Evolutionary conservation across 371 early-diverging fungal genomes (phyloP), one percentile per base, ranked within the genome.

Genomic region (Scutellospora calospora): DNA sequence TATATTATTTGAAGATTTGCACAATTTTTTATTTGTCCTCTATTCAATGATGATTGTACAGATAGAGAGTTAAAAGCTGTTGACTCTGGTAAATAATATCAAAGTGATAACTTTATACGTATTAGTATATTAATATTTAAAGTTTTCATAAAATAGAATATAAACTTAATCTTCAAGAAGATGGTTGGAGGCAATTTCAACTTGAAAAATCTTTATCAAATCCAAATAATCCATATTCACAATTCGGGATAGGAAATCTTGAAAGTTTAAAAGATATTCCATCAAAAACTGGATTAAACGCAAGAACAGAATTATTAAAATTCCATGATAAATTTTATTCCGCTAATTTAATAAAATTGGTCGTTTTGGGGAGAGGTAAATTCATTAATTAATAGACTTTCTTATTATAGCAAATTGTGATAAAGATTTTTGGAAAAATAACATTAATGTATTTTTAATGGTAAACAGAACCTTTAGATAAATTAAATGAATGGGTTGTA

Each of bases 21-120:
- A 1, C 97, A 97, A 82, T 98, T 98, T 86, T 98, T 98, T 82
- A 95, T 97, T 52, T 84, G 91, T 5, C 97, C 99, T 20, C 88
- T 97, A 57, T 98, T 98, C 82, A 90, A 91, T 52, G 92, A 92
- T 25, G 91, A 90, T 79, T 94, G 97, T 85, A 95, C 95, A 6
- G 98, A 98, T 69, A 92, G 98, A 62, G 99, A 98, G 87, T 84
- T 98, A 62, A 89, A 90, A 16, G 99, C 99, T 0, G 97, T 98
- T 4, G 97, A 98, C 86, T 97, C 97, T 1, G 93, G 92, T 90
- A 83, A 33, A 45, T 45, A 22, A 25, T 20, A 41, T 63, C 27
- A n/a, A 41, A 38, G n/a, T 35, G 11, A n/a, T 51, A 49, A 16
- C 29, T 27, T 62, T 27, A 27, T 27, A 27, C 11, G 1, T 12